Evolutionary conservation across 441 rosid species (phyloP).

Genomic region (Erysimum pusillum): DNA sequence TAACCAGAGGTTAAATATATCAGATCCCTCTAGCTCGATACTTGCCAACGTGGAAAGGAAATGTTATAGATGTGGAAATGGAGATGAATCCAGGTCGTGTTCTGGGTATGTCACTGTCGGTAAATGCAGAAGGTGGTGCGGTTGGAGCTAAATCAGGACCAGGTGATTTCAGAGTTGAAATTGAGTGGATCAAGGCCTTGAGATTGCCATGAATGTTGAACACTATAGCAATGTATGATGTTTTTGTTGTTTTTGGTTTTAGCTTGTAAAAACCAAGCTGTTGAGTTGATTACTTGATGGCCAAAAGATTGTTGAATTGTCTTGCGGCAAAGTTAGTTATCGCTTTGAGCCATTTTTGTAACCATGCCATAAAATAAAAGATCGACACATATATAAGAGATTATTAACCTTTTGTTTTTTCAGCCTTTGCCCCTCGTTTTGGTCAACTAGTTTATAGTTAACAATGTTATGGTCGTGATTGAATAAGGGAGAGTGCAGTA

Average conservation of each 20-base stretch:
- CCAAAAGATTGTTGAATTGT: neutral
- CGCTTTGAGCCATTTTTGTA: conserved; percentile 13
- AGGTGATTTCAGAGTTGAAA: conserved; percentile 80
- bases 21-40: conserved; percentile 86
- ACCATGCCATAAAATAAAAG: conserved; percentile 16
- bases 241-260: conserved; percentile 18
- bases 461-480: conserved; percentile 23
- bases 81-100: conserved; percentile 93
- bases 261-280: conserved; percentile 28
- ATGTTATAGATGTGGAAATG: conserved; percentile 74
- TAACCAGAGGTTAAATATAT: conserved; percentile 2
- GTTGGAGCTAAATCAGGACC: conserved; percentile 81
- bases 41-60: conserved; percentile 95
- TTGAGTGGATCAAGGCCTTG: conserved; percentile 92
- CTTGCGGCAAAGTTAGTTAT: neutral
- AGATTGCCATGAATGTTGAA: conserved; percentile 52
- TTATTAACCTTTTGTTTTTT: neutral
- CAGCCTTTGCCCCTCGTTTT: neutral
- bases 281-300: conserved; percentile 30
- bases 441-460: conserved; percentile 19
- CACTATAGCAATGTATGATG: conserved; percentile 26
- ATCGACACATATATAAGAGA: neutral
- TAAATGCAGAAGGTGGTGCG: conserved; percentile 85
- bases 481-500: conserved; percentile 11
- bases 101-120: conserved; percentile 84